These are phyloP conservation scores for Ogataea neopini DNA, from an alignment of 805 yeast genomes.

Conservation along the genomic window DNA sequence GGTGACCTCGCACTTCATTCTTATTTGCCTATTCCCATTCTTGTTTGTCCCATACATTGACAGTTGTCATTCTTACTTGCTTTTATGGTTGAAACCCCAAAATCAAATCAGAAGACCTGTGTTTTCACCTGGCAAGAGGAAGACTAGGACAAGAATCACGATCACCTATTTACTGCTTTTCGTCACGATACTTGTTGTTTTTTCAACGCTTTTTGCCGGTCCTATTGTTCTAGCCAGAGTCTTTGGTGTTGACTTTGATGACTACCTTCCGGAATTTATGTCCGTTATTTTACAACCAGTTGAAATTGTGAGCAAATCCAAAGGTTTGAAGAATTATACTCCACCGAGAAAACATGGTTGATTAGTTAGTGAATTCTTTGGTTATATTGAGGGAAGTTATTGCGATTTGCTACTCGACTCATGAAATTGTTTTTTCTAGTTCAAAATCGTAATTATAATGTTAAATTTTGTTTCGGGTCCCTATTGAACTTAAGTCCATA, in stretches of 20 bases:
- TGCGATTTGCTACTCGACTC: conserved; percentile 6
- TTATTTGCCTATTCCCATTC: conserved; percentile 61
- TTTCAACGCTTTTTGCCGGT: conserved; percentile 37
- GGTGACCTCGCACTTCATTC: conserved; percentile 55
- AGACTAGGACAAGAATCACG: conserved; percentile 39
- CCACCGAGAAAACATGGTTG: conserved; percentile 26
- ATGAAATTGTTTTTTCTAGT: background rate
- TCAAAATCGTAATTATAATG: conserved; percentile 6
- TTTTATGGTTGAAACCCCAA: conserved; percentile 60
- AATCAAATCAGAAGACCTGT: conserved; percentile 50
- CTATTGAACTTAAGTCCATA: conserved; percentile 15
- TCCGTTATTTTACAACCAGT: conserved; percentile 46
- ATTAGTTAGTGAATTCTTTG: background rate
- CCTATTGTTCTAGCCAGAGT: conserved; percentile 41
- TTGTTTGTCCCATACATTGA: conserved; percentile 64
- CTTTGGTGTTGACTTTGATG: conserved; percentile 41
- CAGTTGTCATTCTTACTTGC: conserved; percentile 62
- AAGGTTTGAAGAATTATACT: conserved; percentile 39
- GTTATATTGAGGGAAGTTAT: background rate
- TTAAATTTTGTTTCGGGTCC: conserved; percentile 3
- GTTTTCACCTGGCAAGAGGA: conserved; percentile 42
- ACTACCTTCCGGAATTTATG: conserved; percentile 41
- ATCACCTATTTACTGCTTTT: conserved; percentile 40
- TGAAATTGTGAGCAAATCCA: conserved; percentile 29
- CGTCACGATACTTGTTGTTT: conserved; percentile 30